These are phyloP conservation scores for Penicillium lagena DNA, from an alignment of 495 filamentous ascomycete genomes.

Conservation along the genomic window DNA sequence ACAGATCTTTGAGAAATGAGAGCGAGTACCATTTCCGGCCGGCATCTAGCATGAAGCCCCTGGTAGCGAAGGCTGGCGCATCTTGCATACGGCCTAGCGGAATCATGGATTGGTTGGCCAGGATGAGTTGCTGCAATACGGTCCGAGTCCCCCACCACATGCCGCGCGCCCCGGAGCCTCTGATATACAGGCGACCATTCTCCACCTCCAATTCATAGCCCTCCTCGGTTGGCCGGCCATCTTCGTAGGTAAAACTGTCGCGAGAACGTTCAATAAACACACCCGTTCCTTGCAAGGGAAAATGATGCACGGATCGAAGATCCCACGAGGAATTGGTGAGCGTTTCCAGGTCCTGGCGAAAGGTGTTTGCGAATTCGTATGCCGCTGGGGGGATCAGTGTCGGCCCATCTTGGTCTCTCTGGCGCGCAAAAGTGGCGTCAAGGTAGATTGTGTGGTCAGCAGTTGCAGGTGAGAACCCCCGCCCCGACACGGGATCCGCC, in stretches of 20 bases:
- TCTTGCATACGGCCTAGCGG: constrained; percentile 28
- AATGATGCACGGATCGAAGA: constrained; percentile 12
- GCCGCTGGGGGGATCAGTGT: constrained; percentile 48
- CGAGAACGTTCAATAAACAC: constrained; percentile 24
- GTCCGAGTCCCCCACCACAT: constrained; percentile 53
- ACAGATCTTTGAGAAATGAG: constrained; percentile 47
- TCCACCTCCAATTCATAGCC: constrained; percentile 37
- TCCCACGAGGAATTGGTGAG: constrained; percentile 26
- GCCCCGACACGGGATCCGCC: background rate
- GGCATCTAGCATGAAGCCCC: constrained; percentile 50
- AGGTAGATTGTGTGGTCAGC: constrained; percentile 17
- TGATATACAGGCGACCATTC: constrained; percentile 23
- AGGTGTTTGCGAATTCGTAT: constrained; percentile 40
- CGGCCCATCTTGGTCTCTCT: constrained; percentile 29
- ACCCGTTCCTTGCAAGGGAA: constrained; percentile 20
- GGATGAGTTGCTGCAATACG: constrained; percentile 38
- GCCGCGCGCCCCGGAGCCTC: constrained; percentile 43
- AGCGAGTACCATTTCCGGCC: constrained; percentile 52
- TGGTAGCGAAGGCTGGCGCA: constrained; percentile 39
- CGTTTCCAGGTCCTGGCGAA: constrained; percentile 36
- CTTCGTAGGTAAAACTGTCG: constrained; percentile 35
- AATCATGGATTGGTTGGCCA: constrained; percentile 21
- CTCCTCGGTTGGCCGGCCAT: constrained; percentile 39
- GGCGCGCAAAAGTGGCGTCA: constrained; percentile 8
- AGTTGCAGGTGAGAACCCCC: constrained; percentile 7